A percentile compares a stretch with the other conserved stretches of the same genome.
Conservation (phyloP, 176 grass and related monocot species). For the Oropetium thomaeum region DNA sequence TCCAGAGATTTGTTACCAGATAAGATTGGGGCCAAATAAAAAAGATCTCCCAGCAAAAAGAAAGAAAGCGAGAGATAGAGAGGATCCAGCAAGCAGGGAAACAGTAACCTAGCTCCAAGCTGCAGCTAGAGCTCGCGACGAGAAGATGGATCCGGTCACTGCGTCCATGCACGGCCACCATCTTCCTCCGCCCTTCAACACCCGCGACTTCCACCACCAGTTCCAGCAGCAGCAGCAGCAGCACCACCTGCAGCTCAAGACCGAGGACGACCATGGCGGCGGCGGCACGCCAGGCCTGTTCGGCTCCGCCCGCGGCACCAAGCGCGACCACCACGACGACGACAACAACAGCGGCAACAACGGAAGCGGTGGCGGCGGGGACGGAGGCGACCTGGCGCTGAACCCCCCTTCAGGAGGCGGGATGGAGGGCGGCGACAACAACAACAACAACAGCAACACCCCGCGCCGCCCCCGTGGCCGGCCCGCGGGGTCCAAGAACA, state of each 20-base stretch:
- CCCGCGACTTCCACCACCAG: constrained; percentile 72
- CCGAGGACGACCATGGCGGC: constrained; percentile 62
- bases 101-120: constrained; percentile 35
- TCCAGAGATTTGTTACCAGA: constrained; percentile 41
- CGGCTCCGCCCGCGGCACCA: constrained; percentile 23
- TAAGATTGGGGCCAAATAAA: constrained; percentile 39
- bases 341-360: constrained; percentile 37
- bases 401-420: constrained; percentile 28
- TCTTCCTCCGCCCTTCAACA: constrained; percentile 89
- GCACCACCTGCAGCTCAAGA: constrained; percentile 58
- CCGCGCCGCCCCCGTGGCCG: constrained; percentile 55
- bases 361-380: constrained; percentile 37
- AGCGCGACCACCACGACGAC: constrained; percentile 45
- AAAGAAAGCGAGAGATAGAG: constrained; percentile 28
- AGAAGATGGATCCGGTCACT: constrained; percentile 64
- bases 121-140: neutral
- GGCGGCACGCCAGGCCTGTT: constrained; percentile 29
- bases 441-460: constrained; percentile 26
- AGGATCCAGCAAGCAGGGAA: neutral
- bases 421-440: constrained; percentile 34
- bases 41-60: constrained; percentile 35
- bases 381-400: constrained; percentile 36
- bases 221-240: constrained; percentile 50
- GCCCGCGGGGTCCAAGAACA: constrained; percentile 79
- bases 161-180: constrained; percentile 65